phyloP scores from a whole-genome alignment of 768 basidiomycete genomes.

The Russula griseocarnosa region DNA sequence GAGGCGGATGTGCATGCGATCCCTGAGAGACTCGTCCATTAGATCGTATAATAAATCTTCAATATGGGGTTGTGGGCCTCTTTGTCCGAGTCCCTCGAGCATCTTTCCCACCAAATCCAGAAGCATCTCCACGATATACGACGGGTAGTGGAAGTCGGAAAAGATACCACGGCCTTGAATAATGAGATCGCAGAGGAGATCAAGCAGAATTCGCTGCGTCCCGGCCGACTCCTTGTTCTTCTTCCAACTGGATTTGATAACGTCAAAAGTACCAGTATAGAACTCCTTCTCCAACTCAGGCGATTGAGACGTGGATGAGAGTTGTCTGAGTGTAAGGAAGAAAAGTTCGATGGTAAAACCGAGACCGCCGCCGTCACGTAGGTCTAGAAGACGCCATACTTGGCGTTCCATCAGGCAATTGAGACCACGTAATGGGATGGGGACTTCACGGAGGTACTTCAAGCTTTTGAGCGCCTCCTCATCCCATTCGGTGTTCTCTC shows the following conservation, averaged over 20 bases:
- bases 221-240: not conserved
- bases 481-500: not conserved
- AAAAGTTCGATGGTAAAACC: slow-evolving; percentile 9
- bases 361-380: slow-evolving; percentile 4
- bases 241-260: slow-evolving; percentile 1
- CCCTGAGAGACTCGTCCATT: not conserved
- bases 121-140: not conserved
- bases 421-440: not conserved
- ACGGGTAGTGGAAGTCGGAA: not conserved
- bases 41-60: not conserved
- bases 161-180: slow-evolving; percentile 2
- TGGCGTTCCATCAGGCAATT: slow-evolving; percentile 5
- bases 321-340: slow-evolving; percentile 11
- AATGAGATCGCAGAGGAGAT: slow-evolving; percentile 12
- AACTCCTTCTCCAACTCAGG: not conserved
- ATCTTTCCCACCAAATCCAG: not conserved
- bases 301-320: not conserved
- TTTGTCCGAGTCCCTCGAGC: not conserved
- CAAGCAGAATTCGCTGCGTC: slow-evolving; percentile 1
- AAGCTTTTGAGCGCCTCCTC: not conserved
- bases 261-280: not conserved
- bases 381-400: slow-evolving; percentile 12
- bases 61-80: not conserved
- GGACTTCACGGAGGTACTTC: not conserved
- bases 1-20: not conserved